phyloP scores from a whole-genome alignment of 768 basidiomycete genomes.

The Leccinum obscurum region DNA sequence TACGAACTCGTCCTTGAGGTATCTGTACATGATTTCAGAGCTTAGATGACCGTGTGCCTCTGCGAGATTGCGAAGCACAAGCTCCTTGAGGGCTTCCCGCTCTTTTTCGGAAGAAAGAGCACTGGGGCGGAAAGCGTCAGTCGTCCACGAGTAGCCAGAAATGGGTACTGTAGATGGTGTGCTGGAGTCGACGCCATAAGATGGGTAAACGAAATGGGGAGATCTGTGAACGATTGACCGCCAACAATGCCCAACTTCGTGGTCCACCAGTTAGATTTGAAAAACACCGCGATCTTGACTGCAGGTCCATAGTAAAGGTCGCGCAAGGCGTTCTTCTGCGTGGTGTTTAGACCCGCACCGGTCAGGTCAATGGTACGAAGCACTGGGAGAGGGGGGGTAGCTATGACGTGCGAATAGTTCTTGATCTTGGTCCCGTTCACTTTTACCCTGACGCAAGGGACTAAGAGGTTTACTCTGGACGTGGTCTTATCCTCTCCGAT shows the following conservation, averaged over 20 bases:
- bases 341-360: slow-evolving; percentile 24
- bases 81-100: slow-evolving; percentile 24
- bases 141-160: slow-evolving; percentile 42
- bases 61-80: slow-evolving; percentile 27
- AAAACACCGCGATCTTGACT: slow-evolving; percentile 45
- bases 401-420: slow-evolving; percentile 43
- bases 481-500: not conserved
- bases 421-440: slow-evolving; percentile 6
- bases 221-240: slow-evolving; percentile 44
- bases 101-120: slow-evolving; percentile 28
- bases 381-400: slow-evolving; percentile 39
- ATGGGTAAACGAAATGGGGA: slow-evolving; percentile 16
- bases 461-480: not conserved
- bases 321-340: slow-evolving; percentile 41
- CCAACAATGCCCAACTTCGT: slow-evolving; percentile 36
- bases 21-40: slow-evolving; percentile 15
- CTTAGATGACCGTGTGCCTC: slow-evolving; percentile 16
- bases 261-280: slow-evolving; percentile 46
- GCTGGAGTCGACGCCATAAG: slow-evolving; percentile 28
- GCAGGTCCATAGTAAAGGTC: slow-evolving; percentile 37
- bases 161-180: slow-evolving; percentile 35
- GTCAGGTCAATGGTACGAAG: slow-evolving; percentile 38
- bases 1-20: slow-evolving; percentile 20
- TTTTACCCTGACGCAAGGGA: slow-evolving; percentile 10
- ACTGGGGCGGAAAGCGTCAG: slow-evolving; percentile 40